phyloP scores from a whole-genome alignment of 768 basidiomycete species.

The Pleurotus sapidus region DNA sequence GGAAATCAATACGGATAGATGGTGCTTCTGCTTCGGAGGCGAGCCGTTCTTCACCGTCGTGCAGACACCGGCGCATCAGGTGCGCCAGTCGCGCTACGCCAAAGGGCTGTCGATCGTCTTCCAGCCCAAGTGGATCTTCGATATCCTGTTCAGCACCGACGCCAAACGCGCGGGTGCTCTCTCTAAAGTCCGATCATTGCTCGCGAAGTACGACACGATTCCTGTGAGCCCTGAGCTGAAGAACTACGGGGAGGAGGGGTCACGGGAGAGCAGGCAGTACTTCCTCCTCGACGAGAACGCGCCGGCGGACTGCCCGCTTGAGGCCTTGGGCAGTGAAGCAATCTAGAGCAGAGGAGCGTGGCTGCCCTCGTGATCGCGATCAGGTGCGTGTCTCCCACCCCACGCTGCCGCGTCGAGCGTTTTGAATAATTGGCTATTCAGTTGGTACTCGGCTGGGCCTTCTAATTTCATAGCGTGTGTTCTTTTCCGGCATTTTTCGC shows the following conservation, averaged over 20 bases:
- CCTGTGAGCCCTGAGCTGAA: slow-evolving; percentile 19
- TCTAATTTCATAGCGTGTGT: background rate
- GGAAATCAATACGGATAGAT: slow-evolving; percentile 14
- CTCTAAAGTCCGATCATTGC: slow-evolving; percentile 15
- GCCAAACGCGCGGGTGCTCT: slow-evolving; percentile 17
- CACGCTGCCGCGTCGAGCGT: background rate
- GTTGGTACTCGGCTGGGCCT: background rate
- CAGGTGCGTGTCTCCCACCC: slow-evolving; percentile 4
- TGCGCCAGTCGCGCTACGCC: slow-evolving; percentile 15
- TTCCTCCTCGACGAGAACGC: slow-evolving; percentile 17
- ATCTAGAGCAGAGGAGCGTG: no score
- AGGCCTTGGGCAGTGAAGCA: slow-evolving; percentile 8
- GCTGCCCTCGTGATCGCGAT: no score
- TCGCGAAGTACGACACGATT: slow-evolving; percentile 18
- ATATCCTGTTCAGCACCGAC: slow-evolving; percentile 17
- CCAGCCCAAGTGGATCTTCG: slow-evolving; percentile 22
- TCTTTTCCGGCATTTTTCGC: background rate
- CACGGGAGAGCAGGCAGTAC: slow-evolving; percentile 17
- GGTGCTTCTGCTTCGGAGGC: slow-evolving; percentile 20
- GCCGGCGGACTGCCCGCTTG: slow-evolving; percentile 13
- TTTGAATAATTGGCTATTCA: background rate
- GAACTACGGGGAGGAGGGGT: slow-evolving; percentile 18
- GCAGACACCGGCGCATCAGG: slow-evolving; percentile 17
- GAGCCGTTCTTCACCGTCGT: slow-evolving; percentile 20
- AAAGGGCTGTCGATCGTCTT: slow-evolving; percentile 19